Conservation (phyloP, 2,329 filamentous ascomycete species). For the Paradendryphiella salina region DNA sequence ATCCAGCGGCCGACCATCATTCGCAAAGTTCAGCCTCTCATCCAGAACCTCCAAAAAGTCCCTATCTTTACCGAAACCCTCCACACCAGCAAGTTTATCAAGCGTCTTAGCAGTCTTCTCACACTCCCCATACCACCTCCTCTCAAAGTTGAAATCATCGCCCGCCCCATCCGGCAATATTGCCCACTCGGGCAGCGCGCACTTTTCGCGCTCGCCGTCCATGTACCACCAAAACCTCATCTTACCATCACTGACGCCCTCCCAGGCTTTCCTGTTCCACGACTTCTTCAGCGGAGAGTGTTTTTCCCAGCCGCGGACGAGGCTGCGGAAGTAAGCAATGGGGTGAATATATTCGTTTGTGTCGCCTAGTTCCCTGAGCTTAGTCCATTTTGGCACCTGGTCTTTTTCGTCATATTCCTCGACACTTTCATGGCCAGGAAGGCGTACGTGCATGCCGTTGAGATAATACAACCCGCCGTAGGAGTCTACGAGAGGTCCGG, state of each 20-base stretch:
- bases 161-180: slow-evolving; percentile 25
- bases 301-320: slow-evolving; percentile 30
- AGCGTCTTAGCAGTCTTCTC: slow-evolving; percentile 25
- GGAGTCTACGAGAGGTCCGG: slow-evolving; percentile 49
- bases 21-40: slow-evolving; percentile 28
- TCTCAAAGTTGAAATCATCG: slow-evolving; percentile 34
- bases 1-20: slow-evolving; percentile 22
- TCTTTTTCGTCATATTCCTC: slow-evolving; percentile 36
- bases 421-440: slow-evolving; percentile 52
- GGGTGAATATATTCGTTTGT: slow-evolving; percentile 59
- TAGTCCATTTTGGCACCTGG: slow-evolving; percentile 42
- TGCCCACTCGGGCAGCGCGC: slow-evolving; percentile 37
- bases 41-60: slow-evolving; percentile 35
- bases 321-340: slow-evolving; percentile 34
- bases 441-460: slow-evolving; percentile 49
- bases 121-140: slow-evolving; percentile 34
- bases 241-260: slow-evolving; percentile 16
- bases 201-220: slow-evolving; percentile 15
- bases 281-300: slow-evolving; percentile 26
- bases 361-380: slow-evolving; percentile 46
- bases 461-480: slow-evolving; percentile 50
- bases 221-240: slow-evolving; percentile 38
- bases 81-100: slow-evolving; percentile 14
- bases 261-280: slow-evolving; percentile 29
- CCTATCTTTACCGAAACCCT: slow-evolving; percentile 16